These are phyloP conservation scores for Naematelia aurantialba DNA, from an alignment of 768 basidiomycete genomes.

Conservation along the genomic window DNA sequence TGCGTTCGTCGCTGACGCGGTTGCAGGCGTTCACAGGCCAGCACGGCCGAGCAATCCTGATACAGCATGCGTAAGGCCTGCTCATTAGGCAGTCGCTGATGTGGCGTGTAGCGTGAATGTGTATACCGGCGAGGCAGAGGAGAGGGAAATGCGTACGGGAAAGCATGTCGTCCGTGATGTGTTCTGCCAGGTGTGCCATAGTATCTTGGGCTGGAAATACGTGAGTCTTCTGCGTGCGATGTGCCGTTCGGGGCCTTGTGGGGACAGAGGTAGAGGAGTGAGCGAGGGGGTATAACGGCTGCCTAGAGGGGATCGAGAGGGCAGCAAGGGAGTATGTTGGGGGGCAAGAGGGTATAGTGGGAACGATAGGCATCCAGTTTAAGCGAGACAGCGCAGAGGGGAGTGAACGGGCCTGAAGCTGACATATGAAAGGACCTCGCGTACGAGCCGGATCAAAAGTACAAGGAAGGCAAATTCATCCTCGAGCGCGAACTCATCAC, in stretches of 20 bases:
- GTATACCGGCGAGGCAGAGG: constrained; percentile 79
- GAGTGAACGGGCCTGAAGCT: too few relatives aligned
- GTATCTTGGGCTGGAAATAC: constrained; percentile 95
- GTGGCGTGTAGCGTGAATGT: constrained; percentile 71
- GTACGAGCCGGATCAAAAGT: constrained; percentile 83
- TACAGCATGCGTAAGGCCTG: constrained; percentile 80
- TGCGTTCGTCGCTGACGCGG: constrained; percentile 13
- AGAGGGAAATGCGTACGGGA: constrained; percentile 94
- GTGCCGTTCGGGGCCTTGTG: not conserved
- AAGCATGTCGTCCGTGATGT: constrained; percentile 95
- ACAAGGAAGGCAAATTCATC: constrained; percentile 98
- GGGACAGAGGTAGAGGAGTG: too few relatives aligned
- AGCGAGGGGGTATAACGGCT: too few relatives aligned
- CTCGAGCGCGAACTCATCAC: constrained; percentile 64
- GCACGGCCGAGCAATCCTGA: constrained; percentile 90
- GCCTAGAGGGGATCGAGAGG: too few relatives aligned
- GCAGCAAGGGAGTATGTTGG: too few relatives aligned
- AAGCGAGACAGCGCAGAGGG: too few relatives aligned
- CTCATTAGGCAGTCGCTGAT: not conserved
- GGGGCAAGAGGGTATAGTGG: too few relatives aligned
- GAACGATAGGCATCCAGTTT: too few relatives aligned
- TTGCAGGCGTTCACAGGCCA: constrained; percentile 91
- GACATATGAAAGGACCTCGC: constrained; percentile 69
- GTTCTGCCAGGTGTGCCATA: constrained; percentile 83
- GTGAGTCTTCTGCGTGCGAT: constrained; percentile 57